Percentiles rank a stretch among this genome's conserved stretches.
These are phyloP conservation scores for Fusarium pseudoanthophilum DNA, from an alignment of 2,329 filamentous ascomycete species.

Conservation along the genomic window DNA sequence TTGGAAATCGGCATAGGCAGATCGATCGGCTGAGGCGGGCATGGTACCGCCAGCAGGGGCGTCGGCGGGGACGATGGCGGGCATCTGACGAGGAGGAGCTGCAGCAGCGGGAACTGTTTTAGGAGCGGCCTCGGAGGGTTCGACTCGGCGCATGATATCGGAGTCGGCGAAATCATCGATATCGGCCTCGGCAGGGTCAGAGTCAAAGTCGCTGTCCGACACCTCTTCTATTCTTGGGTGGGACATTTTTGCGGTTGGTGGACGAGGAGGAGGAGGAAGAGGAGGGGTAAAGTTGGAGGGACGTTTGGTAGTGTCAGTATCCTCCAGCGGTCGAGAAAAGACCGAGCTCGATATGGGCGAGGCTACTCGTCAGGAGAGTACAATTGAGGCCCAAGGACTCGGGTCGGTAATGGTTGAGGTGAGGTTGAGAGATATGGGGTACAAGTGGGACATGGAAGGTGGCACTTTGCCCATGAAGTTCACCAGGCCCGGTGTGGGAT, in stretches of 20 bases:
- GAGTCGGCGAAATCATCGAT: constrained; percentile 72
- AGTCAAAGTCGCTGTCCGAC: constrained; percentile 80
- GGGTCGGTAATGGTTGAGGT: constrained; percentile 11
- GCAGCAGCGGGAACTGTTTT: constrained; percentile 43
- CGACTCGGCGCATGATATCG: constrained; percentile 64
- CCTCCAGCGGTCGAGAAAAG: not conserved
- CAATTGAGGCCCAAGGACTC: constrained; percentile 3
- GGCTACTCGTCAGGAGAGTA: not conserved
- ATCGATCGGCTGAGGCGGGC: constrained; percentile 58
- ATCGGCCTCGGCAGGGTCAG: constrained; percentile 89
- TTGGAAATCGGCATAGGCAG: constrained; percentile 79
- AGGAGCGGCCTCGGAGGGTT: constrained; percentile 42
- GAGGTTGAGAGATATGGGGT: constrained; percentile 26
- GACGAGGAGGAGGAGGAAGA: not conserved
- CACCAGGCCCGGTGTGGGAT: constrained; percentile 31
- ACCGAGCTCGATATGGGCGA: not conserved
- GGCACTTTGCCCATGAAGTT: constrained; percentile 29
- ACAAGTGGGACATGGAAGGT: constrained; percentile 37
- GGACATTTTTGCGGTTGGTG: constrained; percentile 67
- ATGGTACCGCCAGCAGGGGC: constrained; percentile 46
- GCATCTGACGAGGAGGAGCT: constrained; percentile 44
- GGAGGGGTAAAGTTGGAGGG: constrained; percentile 6
- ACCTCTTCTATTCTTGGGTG: constrained; percentile 94
- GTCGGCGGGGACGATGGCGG: constrained; percentile 43
- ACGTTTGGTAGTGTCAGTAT: not conserved